These are phyloP conservation scores for Zoysia japonica DNA, from an alignment of 176 grass and related monocot genomes.

Conservation along the genomic window DNA sequence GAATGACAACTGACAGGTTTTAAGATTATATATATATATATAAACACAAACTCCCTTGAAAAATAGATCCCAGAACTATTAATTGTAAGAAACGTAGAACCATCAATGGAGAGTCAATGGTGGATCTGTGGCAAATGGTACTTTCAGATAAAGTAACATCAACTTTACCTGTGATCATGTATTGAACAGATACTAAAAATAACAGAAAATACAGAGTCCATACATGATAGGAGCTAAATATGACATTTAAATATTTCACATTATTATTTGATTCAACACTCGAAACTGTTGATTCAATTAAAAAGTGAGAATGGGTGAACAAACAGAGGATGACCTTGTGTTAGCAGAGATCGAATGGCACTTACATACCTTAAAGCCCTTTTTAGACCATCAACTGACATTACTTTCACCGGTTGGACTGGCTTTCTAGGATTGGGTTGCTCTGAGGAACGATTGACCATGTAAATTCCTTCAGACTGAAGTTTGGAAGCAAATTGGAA, in stretches of 20 bases:
- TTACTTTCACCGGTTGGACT: constrained; percentile 63
- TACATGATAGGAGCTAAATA: background rate
- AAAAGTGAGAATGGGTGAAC: background rate
- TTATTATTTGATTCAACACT: background rate
- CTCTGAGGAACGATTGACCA: constrained; percentile 65
- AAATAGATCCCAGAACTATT: background rate
- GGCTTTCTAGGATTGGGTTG: constrained; percentile 53
- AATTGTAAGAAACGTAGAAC: background rate
- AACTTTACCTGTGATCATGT: background rate
- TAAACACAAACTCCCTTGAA: background rate
- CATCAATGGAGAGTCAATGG: background rate
- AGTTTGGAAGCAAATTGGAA: constrained; percentile 67
- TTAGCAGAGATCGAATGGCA: constrained; percentile 11
- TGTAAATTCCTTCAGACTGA: constrained; percentile 74
- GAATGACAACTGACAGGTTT: background rate
- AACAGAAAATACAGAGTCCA: background rate
- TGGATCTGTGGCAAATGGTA: background rate
- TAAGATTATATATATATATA: background rate
- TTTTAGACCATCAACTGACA: constrained; percentile 80
- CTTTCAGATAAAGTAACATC: background rate
- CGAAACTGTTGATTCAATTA: background rate
- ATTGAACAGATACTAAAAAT: background rate
- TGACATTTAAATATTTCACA: background rate
- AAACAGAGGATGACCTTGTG: background rate
- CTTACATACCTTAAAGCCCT: constrained; percentile 81